These are phyloP conservation scores for Carex arenaria DNA, from an alignment of 202 grass and related monocot species.

Conservation along the genomic window DNA sequence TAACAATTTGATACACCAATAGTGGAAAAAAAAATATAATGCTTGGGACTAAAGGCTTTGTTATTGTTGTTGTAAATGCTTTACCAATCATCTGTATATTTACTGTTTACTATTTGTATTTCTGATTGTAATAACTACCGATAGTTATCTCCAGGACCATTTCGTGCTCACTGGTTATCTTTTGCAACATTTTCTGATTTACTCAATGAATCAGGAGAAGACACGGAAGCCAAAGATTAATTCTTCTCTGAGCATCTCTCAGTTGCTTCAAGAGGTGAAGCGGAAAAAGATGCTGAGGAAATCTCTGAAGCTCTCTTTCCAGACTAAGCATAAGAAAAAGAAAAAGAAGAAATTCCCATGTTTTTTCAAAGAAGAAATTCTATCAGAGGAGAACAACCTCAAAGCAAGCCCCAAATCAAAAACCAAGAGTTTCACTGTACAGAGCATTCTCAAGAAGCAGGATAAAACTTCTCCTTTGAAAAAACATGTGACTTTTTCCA, in stretches of 20 bases:
- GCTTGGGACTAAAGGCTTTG: no score
- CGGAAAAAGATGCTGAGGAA: conserved; percentile 42
- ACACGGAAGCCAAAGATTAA: conserved; percentile 22
- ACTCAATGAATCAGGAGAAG: conserved; percentile 51
- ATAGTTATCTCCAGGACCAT: neutral
- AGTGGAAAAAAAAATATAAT: neutral
- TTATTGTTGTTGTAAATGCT: neutral
- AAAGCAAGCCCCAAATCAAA: conserved; percentile 34
- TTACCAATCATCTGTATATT: neutral
- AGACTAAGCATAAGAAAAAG: conserved; percentile 21
- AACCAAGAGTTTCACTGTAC: conserved; percentile 36
- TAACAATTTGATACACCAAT: neutral
- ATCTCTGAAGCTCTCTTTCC: conserved; percentile 10
- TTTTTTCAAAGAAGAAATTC: neutral
- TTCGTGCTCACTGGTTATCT: neutral
- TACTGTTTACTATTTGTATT: neutral
- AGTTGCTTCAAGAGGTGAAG: conserved; percentile 47
- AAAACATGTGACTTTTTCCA: conserved; percentile 66
- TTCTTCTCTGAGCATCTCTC: conserved; percentile 50
- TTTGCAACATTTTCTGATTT: neutral
- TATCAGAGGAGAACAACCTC: conserved; percentile 31
- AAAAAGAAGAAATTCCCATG: conserved; percentile 47
- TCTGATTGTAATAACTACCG: neutral
- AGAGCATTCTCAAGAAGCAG: conserved; percentile 53
- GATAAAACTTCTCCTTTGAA: conserved; percentile 29